Evolutionary conservation across 1,139 yeast genomes (phyloP).

Genomic region (Blastobotrys indianensis): DNA sequence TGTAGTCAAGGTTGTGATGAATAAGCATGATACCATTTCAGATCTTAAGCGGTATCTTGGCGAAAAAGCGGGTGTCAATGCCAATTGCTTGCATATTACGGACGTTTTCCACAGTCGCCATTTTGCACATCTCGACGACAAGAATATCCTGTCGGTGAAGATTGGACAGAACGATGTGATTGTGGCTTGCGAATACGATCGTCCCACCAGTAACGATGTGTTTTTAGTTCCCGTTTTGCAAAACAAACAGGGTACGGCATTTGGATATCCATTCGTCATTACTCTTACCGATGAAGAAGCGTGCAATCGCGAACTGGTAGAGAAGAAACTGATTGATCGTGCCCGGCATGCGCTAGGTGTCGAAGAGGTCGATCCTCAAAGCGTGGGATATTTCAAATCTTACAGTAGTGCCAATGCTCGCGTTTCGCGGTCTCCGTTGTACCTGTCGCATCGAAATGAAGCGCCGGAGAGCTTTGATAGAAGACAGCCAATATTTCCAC

Average conservation of each 20-base stretch:
- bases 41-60: constrained; percentile 62
- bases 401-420: too few species aligned
- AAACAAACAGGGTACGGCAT: constrained; percentile 16
- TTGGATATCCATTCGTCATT: constrained; percentile 69
- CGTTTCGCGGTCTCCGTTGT: too few species aligned
- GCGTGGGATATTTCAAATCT: background rate
- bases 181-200: constrained; percentile 57
- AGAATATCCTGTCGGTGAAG: constrained; percentile 59
- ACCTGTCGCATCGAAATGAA: too few species aligned
- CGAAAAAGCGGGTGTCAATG: constrained; percentile 23
- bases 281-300: constrained; percentile 46
- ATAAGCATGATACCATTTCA: constrained; percentile 56
- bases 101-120: constrained; percentile 69
- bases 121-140: constrained; percentile 62
- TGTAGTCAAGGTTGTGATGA: constrained; percentile 51
- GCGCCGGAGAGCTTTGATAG: too few species aligned
- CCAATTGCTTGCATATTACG: constrained; percentile 48
- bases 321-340: constrained; percentile 42
- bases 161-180: constrained; percentile 60
- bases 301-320: constrained; percentile 48
- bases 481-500: background rate
- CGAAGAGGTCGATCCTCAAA: background rate
- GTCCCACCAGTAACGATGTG: constrained; percentile 16
- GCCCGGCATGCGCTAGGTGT: constrained; percentile 1
- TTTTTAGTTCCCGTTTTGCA: constrained; percentile 63